Evolutionary conservation across 106 monocot species (phyloP).

Genomic region (Cymbidium sinense): DNA sequence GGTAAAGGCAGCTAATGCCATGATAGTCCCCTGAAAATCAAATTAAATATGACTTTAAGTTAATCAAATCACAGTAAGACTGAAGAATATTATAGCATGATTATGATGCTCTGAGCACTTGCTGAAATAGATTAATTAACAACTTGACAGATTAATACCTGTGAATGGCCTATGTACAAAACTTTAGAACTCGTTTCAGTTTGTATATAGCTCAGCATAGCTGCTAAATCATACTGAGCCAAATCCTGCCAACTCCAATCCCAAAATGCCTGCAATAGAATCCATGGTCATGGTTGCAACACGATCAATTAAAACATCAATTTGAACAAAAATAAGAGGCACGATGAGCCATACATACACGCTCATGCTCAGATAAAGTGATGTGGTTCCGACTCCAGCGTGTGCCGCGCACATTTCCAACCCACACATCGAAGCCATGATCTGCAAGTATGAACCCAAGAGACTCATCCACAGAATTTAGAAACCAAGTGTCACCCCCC

Average conservation of each 20-base stretch:
- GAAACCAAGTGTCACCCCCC: slow-evolving; percentile 97
- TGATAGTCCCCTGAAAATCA: slow-evolving; percentile 82
- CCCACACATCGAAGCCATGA: slow-evolving; percentile 94
- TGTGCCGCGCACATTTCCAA: slow-evolving; percentile 95
- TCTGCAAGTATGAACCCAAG: slow-evolving; percentile 90
- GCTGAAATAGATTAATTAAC: background rate
- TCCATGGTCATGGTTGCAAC: background rate
- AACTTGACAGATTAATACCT: slow-evolving; percentile 30
- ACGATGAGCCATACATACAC: slow-evolving; percentile 22
- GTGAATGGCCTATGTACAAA: slow-evolving; percentile 86
- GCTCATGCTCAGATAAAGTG: slow-evolving; percentile 44
- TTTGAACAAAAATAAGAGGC: background rate
- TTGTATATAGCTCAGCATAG: slow-evolving; percentile 71
- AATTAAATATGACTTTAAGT: background rate
- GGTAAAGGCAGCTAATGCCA: slow-evolving; percentile 91
- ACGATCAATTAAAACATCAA: background rate
- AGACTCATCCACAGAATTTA: slow-evolving; percentile 75
- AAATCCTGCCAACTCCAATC: slow-evolving; percentile 98
- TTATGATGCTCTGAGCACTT: background rate
- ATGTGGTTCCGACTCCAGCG: slow-evolving; percentile 73
- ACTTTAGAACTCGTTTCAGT: slow-evolving; percentile 60
- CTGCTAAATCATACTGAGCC: slow-evolving; percentile 60
- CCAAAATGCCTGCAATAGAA: slow-evolving; percentile 69
- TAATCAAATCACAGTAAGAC: background rate
- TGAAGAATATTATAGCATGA: background rate